Conservation (phyloP, 371 early-diverging fungal genomes). For the Mortierella sp. region DNA sequence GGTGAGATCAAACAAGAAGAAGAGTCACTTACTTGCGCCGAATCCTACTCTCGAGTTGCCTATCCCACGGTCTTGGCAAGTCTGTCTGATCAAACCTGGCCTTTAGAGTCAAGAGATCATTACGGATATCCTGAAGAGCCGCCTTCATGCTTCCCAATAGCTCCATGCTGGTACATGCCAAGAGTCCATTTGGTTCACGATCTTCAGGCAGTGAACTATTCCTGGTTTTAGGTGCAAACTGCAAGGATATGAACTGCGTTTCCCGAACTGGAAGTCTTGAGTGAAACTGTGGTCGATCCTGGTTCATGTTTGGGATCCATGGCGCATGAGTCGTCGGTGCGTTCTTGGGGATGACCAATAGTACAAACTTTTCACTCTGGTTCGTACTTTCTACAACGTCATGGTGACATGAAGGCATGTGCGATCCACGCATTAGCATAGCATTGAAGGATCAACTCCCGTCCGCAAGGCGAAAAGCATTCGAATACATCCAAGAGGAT, state of each 20-base stretch:
- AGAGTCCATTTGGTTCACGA: not conserved
- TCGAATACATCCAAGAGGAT: too few relatives aligned
- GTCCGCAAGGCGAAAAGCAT: too few relatives aligned
- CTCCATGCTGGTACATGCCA: slow-evolving; percentile 18
- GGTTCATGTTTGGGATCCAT: slow-evolving; percentile 50
- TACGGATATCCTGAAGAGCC: slow-evolving; percentile 11
- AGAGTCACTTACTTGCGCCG: slow-evolving; percentile 12
- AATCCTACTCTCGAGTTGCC: slow-evolving; percentile 7
- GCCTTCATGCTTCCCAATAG: slow-evolving; percentile 24
- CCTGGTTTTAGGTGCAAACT: too few relatives aligned
- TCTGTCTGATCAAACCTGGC: not conserved
- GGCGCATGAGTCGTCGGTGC: slow-evolving; percentile 19
- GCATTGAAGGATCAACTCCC: too few relatives aligned
- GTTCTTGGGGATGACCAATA: slow-evolving; percentile 38
- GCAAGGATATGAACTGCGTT: slow-evolving; percentile 3
- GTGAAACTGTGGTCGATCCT: slow-evolving; percentile 27
- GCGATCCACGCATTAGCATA: not conserved
- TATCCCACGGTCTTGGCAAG: slow-evolving; percentile 4
- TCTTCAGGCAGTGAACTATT: not conserved
- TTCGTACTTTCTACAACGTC: not conserved
- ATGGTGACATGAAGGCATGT: not conserved
- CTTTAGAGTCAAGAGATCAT: slow-evolving; percentile 4
- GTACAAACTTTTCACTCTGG: slow-evolving; percentile 24
- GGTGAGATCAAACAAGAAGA: not conserved
- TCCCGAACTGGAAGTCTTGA: slow-evolving; percentile 7